A percentile compares a stretch with the other conserved stretches of the same genome.
Conservation (phyloP, 179 eudicot species). For the Actinidia polygama region DNA sequence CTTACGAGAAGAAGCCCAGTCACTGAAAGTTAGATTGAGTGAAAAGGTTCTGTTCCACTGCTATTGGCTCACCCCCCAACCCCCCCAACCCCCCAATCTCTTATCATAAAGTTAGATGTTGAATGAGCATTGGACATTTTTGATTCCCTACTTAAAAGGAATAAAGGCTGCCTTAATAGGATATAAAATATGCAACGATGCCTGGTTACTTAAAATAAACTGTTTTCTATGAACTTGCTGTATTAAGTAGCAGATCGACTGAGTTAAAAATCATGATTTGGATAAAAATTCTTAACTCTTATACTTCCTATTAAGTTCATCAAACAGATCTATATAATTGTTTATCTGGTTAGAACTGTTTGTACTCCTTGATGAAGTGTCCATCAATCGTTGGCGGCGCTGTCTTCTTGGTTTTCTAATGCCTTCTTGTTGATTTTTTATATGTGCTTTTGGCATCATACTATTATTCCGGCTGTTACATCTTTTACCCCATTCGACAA, state of each 20-base stretch:
- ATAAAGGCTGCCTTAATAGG: background rate
- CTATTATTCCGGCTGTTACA: background rate
- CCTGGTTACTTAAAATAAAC: background rate
- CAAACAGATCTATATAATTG: no score
- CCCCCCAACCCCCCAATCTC: no score
- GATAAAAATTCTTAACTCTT: no score
- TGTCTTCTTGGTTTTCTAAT: background rate
- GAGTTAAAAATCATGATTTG: background rate
- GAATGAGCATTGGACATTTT: background rate
- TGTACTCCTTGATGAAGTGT: background rate
- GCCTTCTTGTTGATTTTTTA: no score
- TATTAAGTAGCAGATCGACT: background rate
- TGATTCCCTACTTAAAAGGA: background rate
- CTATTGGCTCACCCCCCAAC: background rate
- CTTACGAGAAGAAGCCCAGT: constrained; percentile 65
- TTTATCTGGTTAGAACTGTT: background rate
- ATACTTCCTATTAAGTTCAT: no score
- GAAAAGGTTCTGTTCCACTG: constrained; percentile 54
- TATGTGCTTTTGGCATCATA: background rate
- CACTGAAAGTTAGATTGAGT: constrained; percentile 54
- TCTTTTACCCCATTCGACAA: no score
- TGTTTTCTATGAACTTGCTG: background rate
- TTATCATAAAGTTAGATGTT: background rate
- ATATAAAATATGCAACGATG: background rate
- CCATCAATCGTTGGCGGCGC: background rate